Conservation (phyloP, 2,329 filamentous ascomycete species). For the Pseudopithomyces chartarum region DNA sequence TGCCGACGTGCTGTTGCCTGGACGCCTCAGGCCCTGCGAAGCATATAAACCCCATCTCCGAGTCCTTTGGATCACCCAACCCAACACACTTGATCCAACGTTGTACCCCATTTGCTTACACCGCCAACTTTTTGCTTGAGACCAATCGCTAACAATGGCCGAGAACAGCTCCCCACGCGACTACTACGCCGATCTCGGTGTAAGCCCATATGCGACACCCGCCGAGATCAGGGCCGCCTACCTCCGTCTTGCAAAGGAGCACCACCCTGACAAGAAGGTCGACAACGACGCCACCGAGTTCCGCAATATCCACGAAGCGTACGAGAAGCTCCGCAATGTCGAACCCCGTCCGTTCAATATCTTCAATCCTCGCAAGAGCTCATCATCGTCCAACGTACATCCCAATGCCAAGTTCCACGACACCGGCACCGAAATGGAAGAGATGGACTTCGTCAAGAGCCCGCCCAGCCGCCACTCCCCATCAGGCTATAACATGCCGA, state of each 20-base stretch:
- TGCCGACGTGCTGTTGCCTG: background rate
- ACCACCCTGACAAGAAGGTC: slow-evolving; percentile 94
- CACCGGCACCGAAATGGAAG: background rate
- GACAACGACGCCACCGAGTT: slow-evolving; percentile 13
- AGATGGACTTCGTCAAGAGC: background rate
- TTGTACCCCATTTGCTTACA: background rate
- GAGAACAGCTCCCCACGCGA: slow-evolving; percentile 58
- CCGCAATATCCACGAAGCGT: slow-evolving; percentile 19
- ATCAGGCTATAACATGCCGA: too few species aligned
- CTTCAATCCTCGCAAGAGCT: background rate
- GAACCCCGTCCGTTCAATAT: background rate
- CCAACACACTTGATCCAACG: background rate
- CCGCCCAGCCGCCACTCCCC: too few species aligned
- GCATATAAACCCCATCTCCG: too few species aligned
- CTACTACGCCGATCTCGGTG: slow-evolving; percentile 82
- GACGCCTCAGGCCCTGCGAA: background rate
- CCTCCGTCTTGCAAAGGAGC: slow-evolving; percentile 93
- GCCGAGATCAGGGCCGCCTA: slow-evolving; percentile 94
- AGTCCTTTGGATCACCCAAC: background rate
- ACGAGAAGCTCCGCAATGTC: slow-evolving; percentile 15
- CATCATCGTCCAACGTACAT: background rate
- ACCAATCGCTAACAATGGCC: slow-evolving; percentile 11
- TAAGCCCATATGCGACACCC: slow-evolving; percentile 75
- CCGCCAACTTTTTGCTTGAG: background rate
- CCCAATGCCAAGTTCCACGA: background rate